phyloP scores from a whole-genome alignment of 164 flowering plant species.

The Amborella trichopoda region DNA sequence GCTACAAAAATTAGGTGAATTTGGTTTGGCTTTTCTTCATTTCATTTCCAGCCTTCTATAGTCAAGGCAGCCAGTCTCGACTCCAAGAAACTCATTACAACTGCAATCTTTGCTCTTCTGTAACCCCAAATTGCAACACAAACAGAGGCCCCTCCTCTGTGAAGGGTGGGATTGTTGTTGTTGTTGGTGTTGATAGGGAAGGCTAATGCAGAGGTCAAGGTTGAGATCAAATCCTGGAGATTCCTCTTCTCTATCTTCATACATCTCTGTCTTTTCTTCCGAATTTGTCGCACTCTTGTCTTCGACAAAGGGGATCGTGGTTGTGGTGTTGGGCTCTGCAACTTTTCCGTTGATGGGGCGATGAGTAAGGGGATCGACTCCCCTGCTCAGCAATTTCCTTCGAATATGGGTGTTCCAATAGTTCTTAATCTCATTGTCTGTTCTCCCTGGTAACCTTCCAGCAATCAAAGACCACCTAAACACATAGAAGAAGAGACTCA shows the following conservation, averaged over 20 bases:
- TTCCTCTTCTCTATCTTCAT: neutral
- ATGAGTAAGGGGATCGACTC: slow-evolving; percentile 77
- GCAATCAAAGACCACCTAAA: slow-evolving; percentile 47
- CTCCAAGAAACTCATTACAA: slow-evolving; percentile 54
- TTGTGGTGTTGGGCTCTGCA: slow-evolving; percentile 15
- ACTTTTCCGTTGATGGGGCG: slow-evolving; percentile 38
- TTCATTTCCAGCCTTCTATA: slow-evolving; percentile 80
- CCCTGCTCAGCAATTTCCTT: slow-evolving; percentile 64
- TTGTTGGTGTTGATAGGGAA: slow-evolving; percentile 25
- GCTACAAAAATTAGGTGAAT: too few relatives aligned
- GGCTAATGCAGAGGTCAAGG: slow-evolving; percentile 80
- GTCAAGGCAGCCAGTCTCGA: slow-evolving; percentile 48
- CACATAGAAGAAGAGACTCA: too few relatives aligned
- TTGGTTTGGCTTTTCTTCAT: too few relatives aligned
- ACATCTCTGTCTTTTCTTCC: slow-evolving; percentile 13
- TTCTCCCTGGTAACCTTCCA: slow-evolving; percentile 76
- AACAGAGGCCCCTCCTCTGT: slow-evolving; percentile 32
- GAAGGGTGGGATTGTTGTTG: too few relatives aligned
- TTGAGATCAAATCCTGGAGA: slow-evolving; percentile 53
- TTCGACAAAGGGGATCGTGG: slow-evolving; percentile 34
- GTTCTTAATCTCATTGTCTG: slow-evolving; percentile 84
- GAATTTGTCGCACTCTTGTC: slow-evolving; percentile 10
- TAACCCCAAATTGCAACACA: slow-evolving; percentile 65
- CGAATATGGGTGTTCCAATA: slow-evolving; percentile 89
- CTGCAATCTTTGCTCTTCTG: slow-evolving; percentile 50